phyloP scores from a whole-genome alignment of 345 rosid genomes.

The Acer yangbiense region DNA sequence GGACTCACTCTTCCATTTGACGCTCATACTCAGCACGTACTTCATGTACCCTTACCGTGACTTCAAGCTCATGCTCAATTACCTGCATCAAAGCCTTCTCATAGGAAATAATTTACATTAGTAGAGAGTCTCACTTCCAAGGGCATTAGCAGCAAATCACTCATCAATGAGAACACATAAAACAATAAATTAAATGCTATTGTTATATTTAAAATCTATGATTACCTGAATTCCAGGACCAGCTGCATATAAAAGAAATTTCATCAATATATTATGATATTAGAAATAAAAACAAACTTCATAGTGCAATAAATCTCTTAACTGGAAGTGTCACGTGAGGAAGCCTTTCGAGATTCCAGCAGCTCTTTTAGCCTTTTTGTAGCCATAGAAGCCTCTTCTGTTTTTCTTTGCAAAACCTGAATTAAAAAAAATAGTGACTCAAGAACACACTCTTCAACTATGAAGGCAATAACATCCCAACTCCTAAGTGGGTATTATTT shows the following conservation, averaged over 20 bases:
- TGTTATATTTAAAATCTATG: conserved; percentile 1
- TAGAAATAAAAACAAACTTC: conserved; percentile 15
- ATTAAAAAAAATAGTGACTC: conserved; percentile 12
- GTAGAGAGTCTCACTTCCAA: conserved; percentile 17
- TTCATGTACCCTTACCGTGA: conserved; percentile 86
- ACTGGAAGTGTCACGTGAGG: conserved; percentile 66
- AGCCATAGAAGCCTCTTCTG: conserved; percentile 96
- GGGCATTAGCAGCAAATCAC: not conserved
- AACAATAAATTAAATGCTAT: not conserved
- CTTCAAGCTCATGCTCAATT: conserved; percentile 97
- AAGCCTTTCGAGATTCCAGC: conserved; percentile 79
- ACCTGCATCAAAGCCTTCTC: conserved; percentile 80
- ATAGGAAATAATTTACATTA: conserved; percentile 3
- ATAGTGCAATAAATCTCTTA: conserved; percentile 23
- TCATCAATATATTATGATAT: conserved; percentile 19
- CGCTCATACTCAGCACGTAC: conserved; percentile 90
- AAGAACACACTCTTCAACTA: conserved; percentile 15
- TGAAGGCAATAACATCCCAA: conserved; percentile 9
- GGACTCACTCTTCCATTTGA: conserved; percentile 92
- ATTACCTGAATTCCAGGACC: conserved; percentile 87
- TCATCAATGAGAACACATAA: conserved; percentile 14
- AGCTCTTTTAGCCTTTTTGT: conserved; percentile 94
- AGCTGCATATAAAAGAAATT: conserved; percentile 36
- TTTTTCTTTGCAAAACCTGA: conserved; percentile 95
- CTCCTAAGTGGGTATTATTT: conserved; percentile 5